Conservation (phyloP, 352 stramenopile species). For the Globisporangium nunn region DNA sequence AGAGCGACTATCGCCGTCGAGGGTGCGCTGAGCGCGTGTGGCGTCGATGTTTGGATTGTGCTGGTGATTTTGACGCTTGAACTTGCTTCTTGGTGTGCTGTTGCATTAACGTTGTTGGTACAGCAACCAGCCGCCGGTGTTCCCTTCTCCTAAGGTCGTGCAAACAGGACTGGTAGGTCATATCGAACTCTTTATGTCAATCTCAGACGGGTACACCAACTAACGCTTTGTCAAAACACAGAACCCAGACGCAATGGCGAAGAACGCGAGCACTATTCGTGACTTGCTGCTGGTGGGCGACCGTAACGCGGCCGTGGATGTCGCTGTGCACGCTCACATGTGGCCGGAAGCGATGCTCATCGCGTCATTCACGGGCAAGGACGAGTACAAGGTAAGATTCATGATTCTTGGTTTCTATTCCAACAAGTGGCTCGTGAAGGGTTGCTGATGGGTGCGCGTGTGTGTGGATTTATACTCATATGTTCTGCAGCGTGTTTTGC, state of each 20-base stretch:
- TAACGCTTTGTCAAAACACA: constrained; percentile 15
- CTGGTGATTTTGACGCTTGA: not conserved
- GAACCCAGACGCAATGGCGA: constrained; percentile 41
- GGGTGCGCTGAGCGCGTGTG: constrained; percentile 16
- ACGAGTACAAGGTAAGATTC: constrained; percentile 60
- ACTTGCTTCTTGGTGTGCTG: not conserved
- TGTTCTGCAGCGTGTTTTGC: constrained; percentile 43
- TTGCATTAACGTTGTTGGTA: not conserved
- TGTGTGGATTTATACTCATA: not conserved
- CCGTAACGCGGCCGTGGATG: constrained; percentile 62
- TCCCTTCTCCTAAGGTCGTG: constrained; percentile 35
- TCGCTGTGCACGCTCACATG: constrained; percentile 77
- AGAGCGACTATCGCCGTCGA: constrained; percentile 62
- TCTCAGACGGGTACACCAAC: not conserved
- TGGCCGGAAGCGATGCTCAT: constrained; percentile 87
- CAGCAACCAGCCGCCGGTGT: constrained; percentile 32
- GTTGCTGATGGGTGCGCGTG: not conserved
- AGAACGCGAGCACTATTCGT: constrained; percentile 50
- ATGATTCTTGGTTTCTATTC: constrained; percentile 7
- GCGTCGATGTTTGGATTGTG: not conserved
- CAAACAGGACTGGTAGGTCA: constrained; percentile 30
- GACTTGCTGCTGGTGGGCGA: constrained; percentile 73
- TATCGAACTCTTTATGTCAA: not conserved
- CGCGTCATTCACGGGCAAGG: constrained; percentile 77
- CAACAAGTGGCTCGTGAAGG: not conserved